phyloP scores from a whole-genome alignment of 257 asterid genomes.

The Misopates orontium region DNA sequence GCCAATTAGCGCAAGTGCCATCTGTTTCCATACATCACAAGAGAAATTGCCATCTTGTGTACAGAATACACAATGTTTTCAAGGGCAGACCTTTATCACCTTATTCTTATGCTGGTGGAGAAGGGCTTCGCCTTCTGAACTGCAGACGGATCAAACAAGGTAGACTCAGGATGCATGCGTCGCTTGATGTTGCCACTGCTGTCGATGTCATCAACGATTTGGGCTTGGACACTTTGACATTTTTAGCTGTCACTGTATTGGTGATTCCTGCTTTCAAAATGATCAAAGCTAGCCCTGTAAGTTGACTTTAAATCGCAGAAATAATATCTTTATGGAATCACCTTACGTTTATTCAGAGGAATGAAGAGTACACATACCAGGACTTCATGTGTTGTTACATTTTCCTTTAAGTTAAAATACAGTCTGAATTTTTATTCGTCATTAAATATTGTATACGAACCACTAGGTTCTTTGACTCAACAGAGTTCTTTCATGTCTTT shows the following conservation, averaged over 20 bases:
- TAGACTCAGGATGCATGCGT: conserved; percentile 52
- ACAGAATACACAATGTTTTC: conserved; percentile 40
- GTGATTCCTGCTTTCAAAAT: conserved; percentile 87
- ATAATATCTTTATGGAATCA: conserved; percentile 7
- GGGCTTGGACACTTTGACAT: conserved; percentile 90
- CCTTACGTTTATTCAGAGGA: not conserved
- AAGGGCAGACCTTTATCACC: conserved; percentile 40
- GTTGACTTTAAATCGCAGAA: conserved; percentile 29
- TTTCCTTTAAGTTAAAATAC: conserved; percentile 20
- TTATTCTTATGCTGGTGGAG: conserved; percentile 29
- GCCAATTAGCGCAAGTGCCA: conserved; percentile 37
- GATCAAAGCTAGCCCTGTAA: conserved; percentile 97
- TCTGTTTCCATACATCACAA: conserved; percentile 35
- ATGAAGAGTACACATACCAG: not conserved
- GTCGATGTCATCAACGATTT: conserved; percentile 94
- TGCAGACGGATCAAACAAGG: conserved; percentile 32
- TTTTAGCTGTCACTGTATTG: conserved; percentile 87
- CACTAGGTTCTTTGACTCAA: not conserved
- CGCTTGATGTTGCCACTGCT: conserved; percentile 77
- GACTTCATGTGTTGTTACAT: not conserved
- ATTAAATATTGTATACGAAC: not conserved
- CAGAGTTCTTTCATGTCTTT: conserved; percentile 2
- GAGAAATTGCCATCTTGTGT: conserved; percentile 35
- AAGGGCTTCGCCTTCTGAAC: conserved; percentile 37
- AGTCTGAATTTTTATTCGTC: not conserved